Percentiles rank a stretch among this genome's conserved stretches.
These are phyloP conservation scores for Adansonia grandidieri DNA, from an alignment of 441 rosid genomes.

Conservation along the genomic window DNA sequence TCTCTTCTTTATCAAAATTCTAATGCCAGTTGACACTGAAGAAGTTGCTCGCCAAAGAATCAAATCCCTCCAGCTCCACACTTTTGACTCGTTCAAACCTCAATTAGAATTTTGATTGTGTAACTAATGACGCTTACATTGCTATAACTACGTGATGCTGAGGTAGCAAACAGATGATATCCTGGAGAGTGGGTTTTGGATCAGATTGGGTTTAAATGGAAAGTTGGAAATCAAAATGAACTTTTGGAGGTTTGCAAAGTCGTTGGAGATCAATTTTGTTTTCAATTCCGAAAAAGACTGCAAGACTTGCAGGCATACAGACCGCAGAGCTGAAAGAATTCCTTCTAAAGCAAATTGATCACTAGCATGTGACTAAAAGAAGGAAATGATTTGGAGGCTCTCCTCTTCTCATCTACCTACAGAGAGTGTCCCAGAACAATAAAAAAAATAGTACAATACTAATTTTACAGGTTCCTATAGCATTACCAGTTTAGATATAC, in stretches of 20 bases:
- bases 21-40: constrained; percentile 10
- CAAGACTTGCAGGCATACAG: not conserved
- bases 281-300: not conserved
- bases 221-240: too few species aligned
- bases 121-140: constrained; percentile 1
- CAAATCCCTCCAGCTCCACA: constrained; percentile 25
- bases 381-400: constrained; percentile 17
- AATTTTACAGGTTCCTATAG: constrained; percentile 13
- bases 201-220: too few species aligned
- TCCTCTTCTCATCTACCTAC: not conserved
- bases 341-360: not conserved
- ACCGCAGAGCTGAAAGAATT: too few species aligned
- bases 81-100: constrained; percentile 47
- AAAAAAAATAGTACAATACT: constrained; percentile 2
- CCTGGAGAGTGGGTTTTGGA: too few species aligned
- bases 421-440: constrained; percentile 29
- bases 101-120: not conserved
- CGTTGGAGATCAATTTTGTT: too few species aligned
- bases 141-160: not conserved
- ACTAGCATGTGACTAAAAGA: constrained; percentile 17
- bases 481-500: constrained; percentile 24
- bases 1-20: not conserved
- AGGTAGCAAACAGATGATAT: not conserved
- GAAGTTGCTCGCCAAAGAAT: constrained; percentile 31
- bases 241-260: too few species aligned